Percentiles rank a stretch among this genome's conserved stretches.
These are phyloP conservation scores for Bruguiera hainesii DNA, from an alignment of 441 rosid species.

Conservation along the genomic window DNA sequence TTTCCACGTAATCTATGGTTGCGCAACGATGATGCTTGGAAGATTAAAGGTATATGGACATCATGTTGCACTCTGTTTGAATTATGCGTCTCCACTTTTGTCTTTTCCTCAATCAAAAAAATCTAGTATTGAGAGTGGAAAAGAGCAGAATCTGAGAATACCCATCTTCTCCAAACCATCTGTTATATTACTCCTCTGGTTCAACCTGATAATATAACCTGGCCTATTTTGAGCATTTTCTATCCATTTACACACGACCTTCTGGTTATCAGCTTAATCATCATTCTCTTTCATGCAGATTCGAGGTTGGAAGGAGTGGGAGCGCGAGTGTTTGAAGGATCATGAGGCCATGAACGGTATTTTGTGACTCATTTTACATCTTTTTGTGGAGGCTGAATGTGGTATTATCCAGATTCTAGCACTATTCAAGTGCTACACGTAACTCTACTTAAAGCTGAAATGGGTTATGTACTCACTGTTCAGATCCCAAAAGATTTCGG, in stretches of 20 bases:
- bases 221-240: too few relatives aligned
- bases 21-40: constrained; percentile 80
- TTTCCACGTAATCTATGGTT: constrained; percentile 81
- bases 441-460: neutral
- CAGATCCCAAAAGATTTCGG: constrained; percentile 81
- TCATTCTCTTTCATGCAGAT: constrained; percentile 42
- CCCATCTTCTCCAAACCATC: too few relatives aligned
- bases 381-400: neutral
- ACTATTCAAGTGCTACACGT: neutral
- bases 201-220: too few relatives aligned
- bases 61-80: neutral
- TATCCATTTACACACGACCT: too few relatives aligned
- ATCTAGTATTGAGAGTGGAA: too few relatives aligned
- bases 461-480: constrained; percentile 16
- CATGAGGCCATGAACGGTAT: constrained; percentile 52
- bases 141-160: too few relatives aligned
- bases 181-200: too few relatives aligned
- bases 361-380: neutral
- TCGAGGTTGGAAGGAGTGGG: constrained; percentile 80
- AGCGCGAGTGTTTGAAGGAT: constrained; percentile 37
- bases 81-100: neutral
- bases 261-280: too few relatives aligned
- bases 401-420: neutral
- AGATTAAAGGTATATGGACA: constrained; percentile 56
- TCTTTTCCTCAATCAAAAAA: neutral